Conservation (phyloP, 306 rosid genomes). For the Cotoneaster glaucophyllus region DNA sequence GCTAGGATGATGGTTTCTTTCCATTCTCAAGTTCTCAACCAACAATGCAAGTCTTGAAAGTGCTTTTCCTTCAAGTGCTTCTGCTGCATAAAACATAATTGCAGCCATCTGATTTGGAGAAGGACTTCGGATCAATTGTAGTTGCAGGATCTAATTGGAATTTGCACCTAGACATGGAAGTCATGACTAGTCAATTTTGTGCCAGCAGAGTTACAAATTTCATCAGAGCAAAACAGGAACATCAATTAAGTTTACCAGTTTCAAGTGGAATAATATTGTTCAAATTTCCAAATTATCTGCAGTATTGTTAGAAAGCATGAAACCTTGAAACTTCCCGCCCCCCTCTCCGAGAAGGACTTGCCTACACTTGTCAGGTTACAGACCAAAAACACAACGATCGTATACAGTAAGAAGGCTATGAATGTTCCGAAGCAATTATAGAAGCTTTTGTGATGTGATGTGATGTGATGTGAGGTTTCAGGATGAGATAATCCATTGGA, state of each 20-base stretch:
- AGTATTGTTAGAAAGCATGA: neutral
- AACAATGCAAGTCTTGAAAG: neutral
- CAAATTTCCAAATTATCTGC: neutral
- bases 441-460: neutral
- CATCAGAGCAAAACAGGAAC: neutral
- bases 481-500: neutral
- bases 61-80: neutral
- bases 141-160: neutral
- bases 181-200: neutral
- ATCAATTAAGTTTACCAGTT: neutral
- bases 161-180: neutral
- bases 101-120: neutral
- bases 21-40: neutral
- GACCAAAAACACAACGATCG: too few relatives aligned
- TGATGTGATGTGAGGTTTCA: neutral
- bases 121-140: neutral
- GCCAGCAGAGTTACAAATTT: neutral
- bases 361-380: too few relatives aligned
- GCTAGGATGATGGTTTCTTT: neutral
- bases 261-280: neutral
- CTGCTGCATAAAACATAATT: neutral
- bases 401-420: neutral
- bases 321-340: neutral
- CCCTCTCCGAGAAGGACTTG: too few relatives aligned
- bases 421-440: neutral